Conservation (phyloP, 306 rosid species). For the barrel medic (Medicago truncatula) region MtrunA17r5.0-ANR NC_053045.1:29168501-29169000, state of each 20-base stretch:
- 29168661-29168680: no score
- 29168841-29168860: no score
- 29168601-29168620: constrained; percentile 40
- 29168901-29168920: no score
- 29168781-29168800: no score
- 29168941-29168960: background rate
- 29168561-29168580: constrained; percentile 51
- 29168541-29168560: constrained; percentile 56
- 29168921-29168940: background rate
- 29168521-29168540: constrained; percentile 63
- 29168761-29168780: no score
- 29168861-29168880: background rate
- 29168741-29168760: background rate
- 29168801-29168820: no score
- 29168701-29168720: background rate
- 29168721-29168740: background rate
- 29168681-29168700: background rate
- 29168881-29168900: background rate
- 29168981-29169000: background rate
- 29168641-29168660: no score
- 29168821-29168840: no score
- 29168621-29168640: background rate
- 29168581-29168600: constrained; percentile 44
- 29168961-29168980: background rate
- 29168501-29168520: constrained; percentile 45